Base-by-base conservation (phyloP, 208 protist species). In the Wallacemonas rigidus region DNA sequence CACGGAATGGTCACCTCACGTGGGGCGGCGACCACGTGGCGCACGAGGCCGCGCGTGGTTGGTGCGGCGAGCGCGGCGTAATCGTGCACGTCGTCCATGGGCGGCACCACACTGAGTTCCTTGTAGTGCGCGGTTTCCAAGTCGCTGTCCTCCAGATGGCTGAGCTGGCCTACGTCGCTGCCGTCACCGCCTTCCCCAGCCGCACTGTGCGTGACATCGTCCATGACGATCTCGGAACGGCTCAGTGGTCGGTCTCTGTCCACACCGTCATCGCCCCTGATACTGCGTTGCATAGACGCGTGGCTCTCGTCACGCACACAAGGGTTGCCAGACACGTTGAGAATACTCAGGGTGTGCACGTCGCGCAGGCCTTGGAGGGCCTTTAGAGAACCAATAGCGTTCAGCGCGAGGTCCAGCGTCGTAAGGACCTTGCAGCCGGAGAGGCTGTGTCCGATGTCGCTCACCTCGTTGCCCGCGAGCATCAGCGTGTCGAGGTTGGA, bases 391-490 rank as follows among this genome's bases (percentile, higher is more conserved):
- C 38, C 14, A 36, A 95, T 74, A 43, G 72, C 50, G 72, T 92
- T 91, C 48, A 76, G n/a, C 2, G 71, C 67, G 5, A 91, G 35
- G 53, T 87, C 74, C 3, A 91, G 71, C 14, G 55, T 54, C 40
- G 81, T 71, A 36, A 91, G 76, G 4, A 76, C 45, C n/a, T 71
- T 43, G 61, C 80, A 80, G 1, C 62, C 63, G 65, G 79, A 68
- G 60, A 95, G 48, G 4, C 71, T 70, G 39, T 48, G 38, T 38
- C 68, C 69, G 12, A 95, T 73, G 26, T 67, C 51, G 8, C 51
- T 67, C 36, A 93, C 71, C 14, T 72, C 50, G 67, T 95, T 95
- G 63, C 82, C 67, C 7, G 77, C 68, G n/a, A 95, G 17, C n/a
- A 77, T 62, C 53, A 95, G 62, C 1, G 56, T 80, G 41, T 91